These are phyloP conservation scores for Calonectria leucothoes DNA, from an alignment of 2,329 filamentous ascomycete species.

Conservation along the genomic window DNA sequence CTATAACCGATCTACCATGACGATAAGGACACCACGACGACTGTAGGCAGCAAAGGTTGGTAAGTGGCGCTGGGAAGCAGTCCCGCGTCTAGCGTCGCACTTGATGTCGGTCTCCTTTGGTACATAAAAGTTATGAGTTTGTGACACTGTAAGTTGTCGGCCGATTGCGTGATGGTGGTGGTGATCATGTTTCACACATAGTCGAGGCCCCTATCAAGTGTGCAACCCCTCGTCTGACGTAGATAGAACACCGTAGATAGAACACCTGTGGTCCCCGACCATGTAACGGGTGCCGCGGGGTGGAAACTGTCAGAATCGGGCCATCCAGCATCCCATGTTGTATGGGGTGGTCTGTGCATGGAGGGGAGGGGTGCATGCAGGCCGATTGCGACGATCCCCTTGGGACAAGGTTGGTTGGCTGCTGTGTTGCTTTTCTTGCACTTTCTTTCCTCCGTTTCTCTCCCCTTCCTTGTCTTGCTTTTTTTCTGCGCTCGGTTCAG, in stretches of 20 bases:
- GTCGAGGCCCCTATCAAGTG: background rate
- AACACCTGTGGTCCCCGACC: background rate
- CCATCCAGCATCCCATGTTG: background rate
- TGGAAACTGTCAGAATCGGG: background rate
- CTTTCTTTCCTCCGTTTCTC: background rate
- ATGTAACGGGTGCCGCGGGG: background rate
- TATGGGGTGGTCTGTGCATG: background rate
- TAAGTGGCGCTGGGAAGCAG: no score
- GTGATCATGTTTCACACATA: background rate
- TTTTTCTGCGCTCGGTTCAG: background rate
- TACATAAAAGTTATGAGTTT: background rate
- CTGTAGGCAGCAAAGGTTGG: no score
- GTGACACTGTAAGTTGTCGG: background rate
- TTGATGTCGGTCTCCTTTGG: background rate
- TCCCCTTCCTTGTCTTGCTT: background rate
- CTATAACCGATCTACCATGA: no score
- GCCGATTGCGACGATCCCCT: background rate
- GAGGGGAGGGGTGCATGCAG: background rate
- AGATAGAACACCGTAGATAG: background rate
- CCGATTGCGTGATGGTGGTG: background rate
- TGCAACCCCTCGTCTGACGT: background rate
- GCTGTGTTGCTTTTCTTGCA: background rate
- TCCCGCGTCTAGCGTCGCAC: background rate
- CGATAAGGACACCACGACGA: background rate
- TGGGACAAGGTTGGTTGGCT: background rate